These are phyloP conservation scores for Lasiodiplodia sp. DNA, from an alignment of 2,329 filamentous ascomycete genomes.

Conservation along the genomic window DNA sequence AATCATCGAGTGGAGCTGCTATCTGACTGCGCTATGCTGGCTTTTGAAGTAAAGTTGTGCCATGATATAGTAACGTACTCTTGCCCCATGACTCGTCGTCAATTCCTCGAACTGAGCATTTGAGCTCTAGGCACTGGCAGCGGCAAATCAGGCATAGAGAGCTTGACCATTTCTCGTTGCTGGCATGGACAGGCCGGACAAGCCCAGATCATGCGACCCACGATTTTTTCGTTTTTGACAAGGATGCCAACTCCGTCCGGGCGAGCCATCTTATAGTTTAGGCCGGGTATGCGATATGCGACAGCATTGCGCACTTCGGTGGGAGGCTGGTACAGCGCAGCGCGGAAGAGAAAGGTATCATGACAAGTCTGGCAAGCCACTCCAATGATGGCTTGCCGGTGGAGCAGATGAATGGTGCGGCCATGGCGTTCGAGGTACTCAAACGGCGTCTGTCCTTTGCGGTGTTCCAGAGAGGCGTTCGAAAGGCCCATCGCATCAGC, in stretches of 20 bases:
- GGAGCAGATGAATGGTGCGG: not conserved
- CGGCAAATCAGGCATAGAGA: not conserved
- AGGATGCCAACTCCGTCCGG: not conserved
- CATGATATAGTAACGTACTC: no score
- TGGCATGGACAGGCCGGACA: slow-evolving; percentile 1
- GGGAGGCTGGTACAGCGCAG: not conserved
- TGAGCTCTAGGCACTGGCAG: not conserved
- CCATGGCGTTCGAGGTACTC: not conserved
- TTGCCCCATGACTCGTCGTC: no score
- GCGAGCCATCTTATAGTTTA: not conserved
- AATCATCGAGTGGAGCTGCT: no score
- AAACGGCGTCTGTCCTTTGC: not conserved
- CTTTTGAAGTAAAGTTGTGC: no score
- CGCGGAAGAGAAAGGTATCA: not conserved
- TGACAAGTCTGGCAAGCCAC: not conserved
- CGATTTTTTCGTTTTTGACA: not conserved
- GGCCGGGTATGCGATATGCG: no score
- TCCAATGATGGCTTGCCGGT: not conserved
- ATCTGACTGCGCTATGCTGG: no score
- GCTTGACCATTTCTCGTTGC: not conserved
- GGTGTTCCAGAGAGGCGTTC: not conserved
- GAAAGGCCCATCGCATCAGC: slow-evolving; percentile 8
- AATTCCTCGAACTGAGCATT: no score
- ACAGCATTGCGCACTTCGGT: no score
- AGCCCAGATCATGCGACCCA: slow-evolving; percentile 2